Conservation (phyloP, 441 rosid genomes). For the Geranium incanum region DNA sequence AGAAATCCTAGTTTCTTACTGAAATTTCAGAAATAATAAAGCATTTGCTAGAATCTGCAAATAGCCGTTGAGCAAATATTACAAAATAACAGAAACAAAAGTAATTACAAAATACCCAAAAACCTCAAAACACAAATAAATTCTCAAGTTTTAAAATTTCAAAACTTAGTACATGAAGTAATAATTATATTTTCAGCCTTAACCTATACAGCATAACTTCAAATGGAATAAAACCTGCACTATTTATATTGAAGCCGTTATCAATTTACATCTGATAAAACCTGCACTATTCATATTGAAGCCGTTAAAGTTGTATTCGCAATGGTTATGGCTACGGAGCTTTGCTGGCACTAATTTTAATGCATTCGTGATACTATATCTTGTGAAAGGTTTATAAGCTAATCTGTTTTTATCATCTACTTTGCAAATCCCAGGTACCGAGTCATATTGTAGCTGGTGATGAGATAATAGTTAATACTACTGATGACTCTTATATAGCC, state of each 20-base stretch:
- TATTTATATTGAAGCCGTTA: too few relatives aligned
- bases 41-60: too few relatives aligned
- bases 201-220: not conserved
- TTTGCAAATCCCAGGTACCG: conserved; percentile 46
- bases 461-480: conserved; percentile 62
- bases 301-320: not conserved
- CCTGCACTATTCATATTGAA: not conserved
- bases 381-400: not conserved
- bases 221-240: not conserved
- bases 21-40: too few relatives aligned
- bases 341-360: not conserved
- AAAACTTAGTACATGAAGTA: too few relatives aligned
- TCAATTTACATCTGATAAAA: too few relatives aligned
- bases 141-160: too few relatives aligned
- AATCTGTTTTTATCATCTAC: not conserved
- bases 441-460: conserved; percentile 70
- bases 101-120: too few relatives aligned
- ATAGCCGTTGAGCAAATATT: too few relatives aligned
- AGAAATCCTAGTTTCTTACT: too few relatives aligned
- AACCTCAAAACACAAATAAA: too few relatives aligned
- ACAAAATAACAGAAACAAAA: too few relatives aligned
- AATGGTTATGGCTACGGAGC: not conserved
- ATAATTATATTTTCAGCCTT: too few relatives aligned
- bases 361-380: not conserved
- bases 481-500: conserved; percentile 56